Evolutionary conservation across 768 basidiomycete genomes (phyloP), one percentile per base, ranked within the genome.

Genomic region (Russula sp.): DNA sequence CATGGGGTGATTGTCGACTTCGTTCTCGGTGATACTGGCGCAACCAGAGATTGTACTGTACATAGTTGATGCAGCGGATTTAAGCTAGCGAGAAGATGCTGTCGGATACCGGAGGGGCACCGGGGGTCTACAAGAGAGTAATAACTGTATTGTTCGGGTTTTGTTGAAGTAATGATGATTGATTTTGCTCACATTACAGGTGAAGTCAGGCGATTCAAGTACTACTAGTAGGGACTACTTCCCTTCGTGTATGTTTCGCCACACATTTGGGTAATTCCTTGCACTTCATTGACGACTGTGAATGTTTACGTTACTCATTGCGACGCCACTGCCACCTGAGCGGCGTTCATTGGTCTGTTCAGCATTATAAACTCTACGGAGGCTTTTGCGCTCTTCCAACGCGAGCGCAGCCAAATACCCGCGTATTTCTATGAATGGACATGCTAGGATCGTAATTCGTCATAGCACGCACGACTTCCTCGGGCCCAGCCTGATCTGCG

Each of bases 141-240:
- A 27, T 27, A 27, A 27, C 27, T 27, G 27, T 27, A 27, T 27
- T 27, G 27, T 27, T 27, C 27, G 22, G 22, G 27, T 27, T 2
- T 27, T 27, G 27, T 27, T 27, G 27, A 27, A 27, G 27, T 27
- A 27, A 27, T 27, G 27, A 27, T 27, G 27, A 27, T 27, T 27
- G 27, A 27, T 27, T 27, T 27, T 27, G 27, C 27, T 2, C 27
- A 27, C 27, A 4, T 35, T 32, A 32, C 63, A 81, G 79, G 75
- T 82, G n/a, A 75, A 77, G 65, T 80, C 81, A 13, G 82, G 79
- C 5, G 84, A 86, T 71, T 86, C 83, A 27, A 83, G 73, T 86
- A 6, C 75, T 84, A n/a, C n/a, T n/a, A n/a, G n/a, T n/a, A 20
- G 84, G 83, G n/a, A 83, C 83, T 57, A 75, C 77, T 18, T 84